Evolutionary conservation across 2,329 filamentous ascomycete genomes (phyloP).

Genomic region (Phyllosticta citrichinensis): DNA sequence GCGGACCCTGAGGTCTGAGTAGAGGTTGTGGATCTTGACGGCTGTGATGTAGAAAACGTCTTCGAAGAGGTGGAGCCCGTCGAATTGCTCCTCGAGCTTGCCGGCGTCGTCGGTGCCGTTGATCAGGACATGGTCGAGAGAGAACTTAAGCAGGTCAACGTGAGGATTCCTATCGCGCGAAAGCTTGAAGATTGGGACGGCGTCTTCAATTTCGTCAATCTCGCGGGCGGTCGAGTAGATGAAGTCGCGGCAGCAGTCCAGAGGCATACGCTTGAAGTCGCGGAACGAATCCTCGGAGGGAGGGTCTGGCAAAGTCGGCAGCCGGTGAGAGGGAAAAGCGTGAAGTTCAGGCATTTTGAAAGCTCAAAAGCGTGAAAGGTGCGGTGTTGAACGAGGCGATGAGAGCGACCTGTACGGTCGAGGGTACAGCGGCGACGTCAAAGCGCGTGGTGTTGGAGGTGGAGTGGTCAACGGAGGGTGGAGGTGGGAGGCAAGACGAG

Average conservation of each 20-base stretch:
- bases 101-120: background rate
- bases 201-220: background rate
- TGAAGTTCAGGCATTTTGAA: background rate
- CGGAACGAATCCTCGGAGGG: background rate
- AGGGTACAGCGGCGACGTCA: background rate
- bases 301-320: background rate
- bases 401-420: background rate
- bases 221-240: background rate
- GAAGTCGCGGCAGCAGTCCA: slow-evolving; percentile 1
- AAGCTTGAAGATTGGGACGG: background rate
- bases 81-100: background rate
- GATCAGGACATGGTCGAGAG: background rate
- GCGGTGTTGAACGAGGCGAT: background rate
- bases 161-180: background rate
- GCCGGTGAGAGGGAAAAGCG: background rate
- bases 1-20: background rate
- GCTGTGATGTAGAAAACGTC: background rate
- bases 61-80: slow-evolving; percentile 3
- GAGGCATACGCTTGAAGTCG: background rate
- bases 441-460: background rate
- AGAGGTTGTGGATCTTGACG: background rate
- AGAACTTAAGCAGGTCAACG: background rate
- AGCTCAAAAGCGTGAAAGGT: background rate
- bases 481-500: background rate
- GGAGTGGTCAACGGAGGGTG: background rate